These are phyloP conservation scores for Soucietia sequanensis DNA, from an alignment of 805 yeast genomes.

Conservation along the genomic window DNA sequence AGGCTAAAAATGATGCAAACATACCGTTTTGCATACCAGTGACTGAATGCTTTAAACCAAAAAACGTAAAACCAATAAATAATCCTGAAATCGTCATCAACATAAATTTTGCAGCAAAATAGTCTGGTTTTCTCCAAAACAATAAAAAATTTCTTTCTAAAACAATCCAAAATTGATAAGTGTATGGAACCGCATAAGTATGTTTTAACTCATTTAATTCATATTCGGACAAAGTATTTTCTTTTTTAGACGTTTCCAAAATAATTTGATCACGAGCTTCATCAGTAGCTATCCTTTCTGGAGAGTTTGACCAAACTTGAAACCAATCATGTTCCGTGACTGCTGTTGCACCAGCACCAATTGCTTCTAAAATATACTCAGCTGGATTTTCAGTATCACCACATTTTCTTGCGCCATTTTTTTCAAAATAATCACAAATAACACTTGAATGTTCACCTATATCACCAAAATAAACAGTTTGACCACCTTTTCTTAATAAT, in stretches of 20 bases:
- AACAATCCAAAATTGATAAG: slow-evolving; percentile 30
- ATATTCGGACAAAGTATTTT: slow-evolving; percentile 22
- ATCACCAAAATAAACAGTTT: slow-evolving; percentile 91
- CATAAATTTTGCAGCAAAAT: slow-evolving; percentile 59
- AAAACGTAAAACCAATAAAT: slow-evolving; percentile 71
- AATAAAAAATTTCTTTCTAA: slow-evolving; percentile 23
- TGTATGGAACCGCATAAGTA: slow-evolving; percentile 27
- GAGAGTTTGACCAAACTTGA: slow-evolving; percentile 75
- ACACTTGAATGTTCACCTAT: slow-evolving; percentile 65
- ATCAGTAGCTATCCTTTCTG: slow-evolving; percentile 57
- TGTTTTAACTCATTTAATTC: slow-evolving; percentile 22
- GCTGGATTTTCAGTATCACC: slow-evolving; percentile 39
- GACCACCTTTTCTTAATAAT: slow-evolving; percentile 77
- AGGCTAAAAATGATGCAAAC: slow-evolving; percentile 47
- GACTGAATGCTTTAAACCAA: slow-evolving; percentile 55
- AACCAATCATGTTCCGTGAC: slow-evolving; percentile 69
- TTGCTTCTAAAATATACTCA: slow-evolving; percentile 88
- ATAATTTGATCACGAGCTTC: slow-evolving; percentile 42
- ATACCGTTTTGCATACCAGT: slow-evolving; percentile 68
- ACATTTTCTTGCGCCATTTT: slow-evolving; percentile 57
- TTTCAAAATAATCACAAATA: slow-evolving; percentile 65
- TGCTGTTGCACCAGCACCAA: slow-evolving; percentile 81
- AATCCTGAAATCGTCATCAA: slow-evolving; percentile 56
- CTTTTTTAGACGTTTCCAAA: slow-evolving; percentile 60
- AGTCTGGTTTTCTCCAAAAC: slow-evolving; percentile 59